phyloP scores from a whole-genome alignment of 1,284 basidiomycete species.

The Xerocomus cyaneibrunnescens region DNA sequence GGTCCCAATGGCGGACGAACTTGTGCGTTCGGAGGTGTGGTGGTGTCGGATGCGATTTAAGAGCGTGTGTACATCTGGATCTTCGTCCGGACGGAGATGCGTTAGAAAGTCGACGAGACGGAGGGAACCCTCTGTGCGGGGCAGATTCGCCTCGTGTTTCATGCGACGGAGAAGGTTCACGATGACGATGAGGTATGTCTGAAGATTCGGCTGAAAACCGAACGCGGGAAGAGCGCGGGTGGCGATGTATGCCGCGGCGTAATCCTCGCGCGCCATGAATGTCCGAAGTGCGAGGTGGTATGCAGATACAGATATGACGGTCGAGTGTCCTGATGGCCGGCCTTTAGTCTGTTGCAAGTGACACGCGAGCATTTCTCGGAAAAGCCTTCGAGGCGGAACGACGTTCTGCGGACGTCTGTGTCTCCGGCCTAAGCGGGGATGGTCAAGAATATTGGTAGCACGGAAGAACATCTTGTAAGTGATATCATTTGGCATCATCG shows the following conservation, averaged over 20 bases:
- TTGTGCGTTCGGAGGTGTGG: neutral
- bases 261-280: conserved; percentile 46
- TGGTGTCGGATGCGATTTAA: conserved; percentile 16
- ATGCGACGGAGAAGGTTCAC: conserved; percentile 29
- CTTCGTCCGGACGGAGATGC: conserved; percentile 22
- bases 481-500: conserved; percentile 41
- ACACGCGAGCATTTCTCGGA: conserved; percentile 44
- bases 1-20: conserved; percentile 10
- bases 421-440: conserved; percentile 24
- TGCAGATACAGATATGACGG: conserved; percentile 36
- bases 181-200: conserved; percentile 44
- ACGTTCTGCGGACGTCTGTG: conserved; percentile 23
- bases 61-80: conserved; percentile 17
- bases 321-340: conserved; percentile 19
- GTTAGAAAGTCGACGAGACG: conserved; percentile 27
- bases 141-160: conserved; percentile 19
- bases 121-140: conserved; percentile 1
- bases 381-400: conserved; percentile 44
- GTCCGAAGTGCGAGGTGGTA: conserved; percentile 44
- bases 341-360: conserved; percentile 30
- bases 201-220: conserved; percentile 34
- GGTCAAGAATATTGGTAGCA: conserved; percentile 30
- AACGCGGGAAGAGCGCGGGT: conserved; percentile 37
- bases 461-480: conserved; percentile 50
- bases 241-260: conserved; percentile 44